Base-by-base conservation (phyloP, 768 basidiomycete species). In the Amanita thiersii region DNA sequence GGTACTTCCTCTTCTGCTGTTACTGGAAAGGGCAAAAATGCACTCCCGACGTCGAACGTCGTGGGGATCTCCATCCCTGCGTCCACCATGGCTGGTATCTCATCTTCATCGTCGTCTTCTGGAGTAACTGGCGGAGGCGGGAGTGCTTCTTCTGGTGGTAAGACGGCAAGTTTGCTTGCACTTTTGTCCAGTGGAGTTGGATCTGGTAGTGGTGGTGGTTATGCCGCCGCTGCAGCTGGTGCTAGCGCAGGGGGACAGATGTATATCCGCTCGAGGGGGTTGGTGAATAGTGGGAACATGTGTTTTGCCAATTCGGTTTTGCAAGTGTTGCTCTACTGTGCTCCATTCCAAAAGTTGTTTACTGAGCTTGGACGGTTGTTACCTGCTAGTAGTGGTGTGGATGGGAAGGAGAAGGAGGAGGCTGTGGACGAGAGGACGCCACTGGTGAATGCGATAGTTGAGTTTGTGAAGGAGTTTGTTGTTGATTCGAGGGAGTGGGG, bases 251-350 rank as follows among this genome's bases (percentile, higher is more conserved):
- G 12, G 17, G 24, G 44, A 8, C 17, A 40, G 14, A 38, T 50
- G 37, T 60, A 58, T 36, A 73, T 87, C 24, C 66, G 70, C 5
- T 78, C 88, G 0, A 70, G 93, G 10, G 94, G 94, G 3, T 64
- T 99, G 37, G 70, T 98, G 50, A 99, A 99, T 60, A 84, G 78
- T 2, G 93, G 94, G 0, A 99, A 99, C 61, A 82, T 97, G 81
- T 99, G 94, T 58, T 99, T 97, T 56, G 92, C 92, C 20, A 99
- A 97, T 53, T 80, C 91, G 0, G 86, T 97, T 17, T 66, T 99
- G 21, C 94, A 98, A 64, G 77, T 86, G 1, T 70, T 99, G 20
- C 75, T 93, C 1, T 94, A 91, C 59, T 90, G 85, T 51, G 72
- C 75, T n/a, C 88, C 86, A 1, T 97, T 98, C 59, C 79, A 81